Conservation (phyloP, 306 rosid species). For the Medicago lupulina region DNA sequence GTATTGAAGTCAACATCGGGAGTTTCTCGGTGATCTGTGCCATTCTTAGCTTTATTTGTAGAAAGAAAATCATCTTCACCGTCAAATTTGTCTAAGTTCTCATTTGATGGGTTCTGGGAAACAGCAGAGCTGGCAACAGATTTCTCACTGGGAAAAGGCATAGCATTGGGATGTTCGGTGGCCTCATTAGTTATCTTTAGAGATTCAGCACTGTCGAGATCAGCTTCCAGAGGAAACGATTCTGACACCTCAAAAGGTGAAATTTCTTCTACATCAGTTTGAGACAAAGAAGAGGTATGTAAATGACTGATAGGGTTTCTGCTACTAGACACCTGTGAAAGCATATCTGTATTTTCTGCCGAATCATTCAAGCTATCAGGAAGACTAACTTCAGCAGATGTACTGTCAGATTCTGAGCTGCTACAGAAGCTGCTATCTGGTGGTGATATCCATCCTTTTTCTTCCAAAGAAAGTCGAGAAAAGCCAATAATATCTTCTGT, state of each 20-base stretch:
- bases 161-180: constrained; percentile 45
- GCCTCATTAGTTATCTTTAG: constrained; percentile 49
- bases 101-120: constrained; percentile 43
- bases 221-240: constrained; percentile 48
- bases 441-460: constrained; percentile 89
- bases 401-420: constrained; percentile 68
- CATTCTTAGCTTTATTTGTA: constrained; percentile 57
- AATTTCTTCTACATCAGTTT: constrained; percentile 49
- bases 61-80: constrained; percentile 58
- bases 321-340: constrained; percentile 54
- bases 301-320: constrained; percentile 44
- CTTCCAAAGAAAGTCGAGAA: constrained; percentile 70
- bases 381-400: constrained; percentile 59
- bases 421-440: constrained; percentile 84
- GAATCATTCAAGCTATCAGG: constrained; percentile 71
- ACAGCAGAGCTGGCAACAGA: constrained; percentile 49
- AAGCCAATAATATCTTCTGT: constrained; percentile 56
- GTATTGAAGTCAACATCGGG: constrained; percentile 50
- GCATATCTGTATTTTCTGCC: constrained; percentile 57
- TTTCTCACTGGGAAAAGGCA: constrained; percentile 52
- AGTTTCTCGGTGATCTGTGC: constrained; percentile 62
- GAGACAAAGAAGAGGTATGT: constrained; percentile 50
- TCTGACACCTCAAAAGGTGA: constrained; percentile 50
- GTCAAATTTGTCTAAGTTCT: constrained; percentile 48
- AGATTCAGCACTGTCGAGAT: constrained; percentile 43